Evolutionary conservation across 495 filamentous ascomycete species (phyloP).

Genomic region (Chaetomium tenue): DNA sequence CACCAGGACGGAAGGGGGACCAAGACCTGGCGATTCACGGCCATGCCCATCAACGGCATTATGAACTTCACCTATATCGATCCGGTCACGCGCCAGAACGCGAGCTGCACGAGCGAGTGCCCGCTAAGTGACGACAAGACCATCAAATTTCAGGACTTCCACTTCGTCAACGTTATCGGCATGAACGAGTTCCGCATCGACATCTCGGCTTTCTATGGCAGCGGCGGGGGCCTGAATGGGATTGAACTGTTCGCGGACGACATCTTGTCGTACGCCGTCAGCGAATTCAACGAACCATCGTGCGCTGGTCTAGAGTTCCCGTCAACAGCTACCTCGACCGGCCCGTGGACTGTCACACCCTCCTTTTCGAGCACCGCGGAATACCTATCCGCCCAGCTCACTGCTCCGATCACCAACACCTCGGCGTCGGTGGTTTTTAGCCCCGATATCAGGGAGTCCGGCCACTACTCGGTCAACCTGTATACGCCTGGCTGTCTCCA

Average conservation of each 20-base stretch:
- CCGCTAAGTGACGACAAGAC: slow-evolving; percentile 66
- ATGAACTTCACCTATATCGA: slow-evolving; percentile 95
- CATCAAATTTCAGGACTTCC: slow-evolving; percentile 79
- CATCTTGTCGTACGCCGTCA: slow-evolving; percentile 78
- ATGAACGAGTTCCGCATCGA: slow-evolving; percentile 89
- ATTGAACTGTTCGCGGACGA: slow-evolving; percentile 89
- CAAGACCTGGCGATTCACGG: slow-evolving; percentile 77
- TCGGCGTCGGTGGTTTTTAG: slow-evolving; percentile 69
- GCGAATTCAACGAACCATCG: slow-evolving; percentile 82
- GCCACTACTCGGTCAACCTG: slow-evolving; percentile 82
- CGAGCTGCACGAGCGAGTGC: slow-evolving; percentile 72
- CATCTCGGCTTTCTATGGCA: slow-evolving; percentile 80
- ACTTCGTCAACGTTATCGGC: slow-evolving; percentile 80
- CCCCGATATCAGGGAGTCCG: slow-evolving; percentile 83
- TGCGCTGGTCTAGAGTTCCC: slow-evolving; percentile 66
- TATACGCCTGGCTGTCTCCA: slow-evolving; percentile 87
- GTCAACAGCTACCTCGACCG: slow-evolving; percentile 64
- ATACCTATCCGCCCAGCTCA: slow-evolving; percentile 70
- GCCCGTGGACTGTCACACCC: slow-evolving; percentile 67
- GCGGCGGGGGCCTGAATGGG: slow-evolving; percentile 80
- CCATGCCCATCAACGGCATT: slow-evolving; percentile 81
- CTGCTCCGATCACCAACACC: slow-evolving; percentile 49
- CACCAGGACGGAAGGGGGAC: slow-evolving; percentile 83
- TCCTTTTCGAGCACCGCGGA: slow-evolving; percentile 63
- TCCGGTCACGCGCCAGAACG: slow-evolving; percentile 60